These are phyloP conservation scores for Royoungia palumana DNA, from an alignment of 768 basidiomycete genomes.

Conservation along the genomic window DNA sequence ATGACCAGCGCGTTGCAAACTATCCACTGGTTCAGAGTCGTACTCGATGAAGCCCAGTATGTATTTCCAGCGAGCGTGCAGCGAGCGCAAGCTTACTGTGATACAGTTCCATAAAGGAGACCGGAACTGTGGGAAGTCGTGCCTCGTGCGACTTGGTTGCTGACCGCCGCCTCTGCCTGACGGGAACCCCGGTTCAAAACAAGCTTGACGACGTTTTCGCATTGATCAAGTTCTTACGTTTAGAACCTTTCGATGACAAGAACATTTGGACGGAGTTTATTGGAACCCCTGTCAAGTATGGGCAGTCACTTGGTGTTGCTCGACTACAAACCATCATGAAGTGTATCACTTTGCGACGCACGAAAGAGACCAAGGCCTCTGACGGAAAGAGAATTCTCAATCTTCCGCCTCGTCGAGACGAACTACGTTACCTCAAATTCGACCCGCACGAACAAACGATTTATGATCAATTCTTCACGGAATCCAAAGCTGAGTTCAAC, in stretches of 20 bases:
- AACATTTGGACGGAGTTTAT: slow-evolving; percentile 91
- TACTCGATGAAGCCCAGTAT: slow-evolving; percentile 94
- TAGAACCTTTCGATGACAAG: slow-evolving; percentile 92
- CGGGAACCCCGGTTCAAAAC: slow-evolving; percentile 99
- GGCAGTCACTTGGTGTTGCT: slow-evolving; percentile 82
- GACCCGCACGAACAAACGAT: slow-evolving; percentile 77
- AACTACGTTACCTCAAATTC: slow-evolving; percentile 82
- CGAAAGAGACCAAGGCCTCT: slow-evolving; percentile 81
- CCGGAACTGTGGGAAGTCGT: slow-evolving; percentile 87
- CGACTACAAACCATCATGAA: slow-evolving; percentile 98
- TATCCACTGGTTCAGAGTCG: slow-evolving; percentile 94
- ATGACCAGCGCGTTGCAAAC: slow-evolving; percentile 82
- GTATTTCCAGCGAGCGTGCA: slow-evolving; percentile 32
- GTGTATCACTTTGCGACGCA: slow-evolving; percentile 92
- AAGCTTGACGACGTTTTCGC: slow-evolving; percentile 98
- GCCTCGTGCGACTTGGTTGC: slow-evolving; percentile 95
- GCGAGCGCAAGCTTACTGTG: not conserved
- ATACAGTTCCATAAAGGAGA: slow-evolving; percentile 91
- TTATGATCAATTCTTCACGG: slow-evolving; percentile 85
- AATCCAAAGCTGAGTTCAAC: slow-evolving; percentile 89
- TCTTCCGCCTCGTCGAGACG: slow-evolving; percentile 87
- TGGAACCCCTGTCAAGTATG: slow-evolving; percentile 88
- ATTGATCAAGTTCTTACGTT: slow-evolving; percentile 90
- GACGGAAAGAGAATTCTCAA: slow-evolving; percentile 84
- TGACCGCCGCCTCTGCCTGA: slow-evolving; percentile 88